These are phyloP conservation scores for Ogataea saltuana DNA, from an alignment of 805 yeast species.

Conservation along the genomic window DNA sequence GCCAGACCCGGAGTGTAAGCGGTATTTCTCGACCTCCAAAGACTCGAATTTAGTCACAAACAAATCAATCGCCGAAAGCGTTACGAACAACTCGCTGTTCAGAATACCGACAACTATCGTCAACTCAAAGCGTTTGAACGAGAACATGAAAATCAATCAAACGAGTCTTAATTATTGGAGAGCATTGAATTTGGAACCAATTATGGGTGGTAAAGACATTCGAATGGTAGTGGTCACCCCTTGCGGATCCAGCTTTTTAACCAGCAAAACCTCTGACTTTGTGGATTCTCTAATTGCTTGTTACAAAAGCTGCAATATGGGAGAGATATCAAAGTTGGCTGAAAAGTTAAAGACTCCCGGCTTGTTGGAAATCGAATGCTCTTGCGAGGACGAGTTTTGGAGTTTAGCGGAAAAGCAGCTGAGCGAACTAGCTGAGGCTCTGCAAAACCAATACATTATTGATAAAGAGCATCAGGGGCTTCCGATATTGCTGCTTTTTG, in stretches of 20 bases:
- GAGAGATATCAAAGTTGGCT: conserved; percentile 31
- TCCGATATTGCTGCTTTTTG: conserved; percentile 53
- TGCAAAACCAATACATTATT: conserved; percentile 18
- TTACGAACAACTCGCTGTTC: conserved; percentile 32
- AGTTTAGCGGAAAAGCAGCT: conserved; percentile 27
- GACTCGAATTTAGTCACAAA: conserved; percentile 10
- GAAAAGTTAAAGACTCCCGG: conserved; percentile 16
- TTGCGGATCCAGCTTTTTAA: conserved; percentile 27
- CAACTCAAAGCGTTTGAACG: conserved; percentile 38
- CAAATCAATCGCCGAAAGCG: conserved; percentile 15
- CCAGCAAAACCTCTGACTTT: conserved; percentile 37
- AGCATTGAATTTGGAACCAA: conserved; percentile 56
- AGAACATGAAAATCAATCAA: conserved; percentile 46
- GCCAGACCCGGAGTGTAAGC: conserved; percentile 18
- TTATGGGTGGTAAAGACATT: conserved; percentile 50
- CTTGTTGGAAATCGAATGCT: conserved; percentile 25
- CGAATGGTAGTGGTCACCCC: conserved; percentile 48
- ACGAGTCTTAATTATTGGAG: conserved; percentile 57
- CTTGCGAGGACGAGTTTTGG: conserved; percentile 28
- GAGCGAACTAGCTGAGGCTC: conserved; percentile 9
- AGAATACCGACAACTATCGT: conserved; percentile 38
- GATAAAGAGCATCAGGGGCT: conserved; percentile 9
- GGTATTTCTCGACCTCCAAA: conserved; percentile 3
- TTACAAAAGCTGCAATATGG: conserved; percentile 52
- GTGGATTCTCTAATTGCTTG: conserved; percentile 42